Percentiles rank a stretch among this genome's conserved stretches.
phyloP scores from a whole-genome alignment of 2,329 filamentous ascomycete species.

The Fusarium duplospermum region DNA sequence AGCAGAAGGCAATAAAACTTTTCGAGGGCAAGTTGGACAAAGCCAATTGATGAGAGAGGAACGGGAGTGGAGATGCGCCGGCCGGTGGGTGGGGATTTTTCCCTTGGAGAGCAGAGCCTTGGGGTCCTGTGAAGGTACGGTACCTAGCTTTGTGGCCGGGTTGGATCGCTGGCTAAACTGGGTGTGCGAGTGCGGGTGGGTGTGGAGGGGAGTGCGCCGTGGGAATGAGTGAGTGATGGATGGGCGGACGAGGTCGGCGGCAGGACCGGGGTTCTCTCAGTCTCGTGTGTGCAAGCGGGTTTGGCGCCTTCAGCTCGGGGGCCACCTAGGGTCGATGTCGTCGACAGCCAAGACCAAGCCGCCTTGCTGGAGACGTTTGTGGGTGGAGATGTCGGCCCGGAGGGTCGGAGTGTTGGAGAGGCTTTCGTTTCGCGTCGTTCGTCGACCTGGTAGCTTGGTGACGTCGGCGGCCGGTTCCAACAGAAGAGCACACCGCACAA shows the following conservation, averaged over 20 bases:
- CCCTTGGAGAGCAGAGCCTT: slow-evolving; percentile 40
- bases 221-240: slow-evolving; percentile 40
- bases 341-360: slow-evolving; percentile 42
- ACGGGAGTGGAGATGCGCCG: slow-evolving; percentile 45
- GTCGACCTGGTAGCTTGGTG: slow-evolving; percentile 43
- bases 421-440: slow-evolving; percentile 40
- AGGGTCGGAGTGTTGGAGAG: slow-evolving; percentile 36
- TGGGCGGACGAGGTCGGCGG: slow-evolving; percentile 45
- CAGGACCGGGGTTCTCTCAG: slow-evolving; percentile 39
- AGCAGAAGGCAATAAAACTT: slow-evolving; percentile 46
- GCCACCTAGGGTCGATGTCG: slow-evolving; percentile 34
- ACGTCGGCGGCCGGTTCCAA: slow-evolving; percentile 43
- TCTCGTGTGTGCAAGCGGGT: slow-evolving; percentile 46
- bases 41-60: slow-evolving; percentile 46
- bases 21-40: slow-evolving; percentile 46
- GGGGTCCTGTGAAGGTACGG: slow-evolving; percentile 36
- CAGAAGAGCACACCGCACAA: slow-evolving; percentile 34
- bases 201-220: slow-evolving; percentile 34
- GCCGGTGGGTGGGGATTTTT: slow-evolving; percentile 44
- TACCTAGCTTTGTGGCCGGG: slow-evolving; percentile 35
- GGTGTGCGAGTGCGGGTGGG: slow-evolving; percentile 25
- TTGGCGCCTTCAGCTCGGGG: slow-evolving; percentile 48
- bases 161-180: slow-evolving; percentile 39
- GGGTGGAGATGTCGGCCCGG: slow-evolving; percentile 46
- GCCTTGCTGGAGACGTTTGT: slow-evolving; percentile 43